Evolutionary conservation across 2,329 filamentous ascomycete species (phyloP), one percentile per base, ranked within the genome.

Genomic region (Fusarium burgessii): DNA sequence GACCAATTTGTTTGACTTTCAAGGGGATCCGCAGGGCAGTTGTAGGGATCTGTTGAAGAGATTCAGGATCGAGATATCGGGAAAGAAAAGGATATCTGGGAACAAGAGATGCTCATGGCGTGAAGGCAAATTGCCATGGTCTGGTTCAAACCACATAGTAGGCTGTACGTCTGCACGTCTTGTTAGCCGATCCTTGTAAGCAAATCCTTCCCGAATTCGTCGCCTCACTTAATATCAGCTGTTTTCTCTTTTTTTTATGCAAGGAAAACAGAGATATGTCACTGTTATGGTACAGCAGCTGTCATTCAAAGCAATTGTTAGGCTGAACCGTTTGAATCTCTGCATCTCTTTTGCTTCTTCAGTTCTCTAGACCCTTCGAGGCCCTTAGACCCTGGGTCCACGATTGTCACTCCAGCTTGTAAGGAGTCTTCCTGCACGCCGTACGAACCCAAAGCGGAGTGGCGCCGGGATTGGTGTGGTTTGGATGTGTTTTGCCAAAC

Each of bases 11-110:
- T 29, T 49, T 51, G 33, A 66, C 27, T 15, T 58, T 73, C 55
- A 72, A 66, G 66, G 70, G 70, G 55, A 61, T 70, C 70, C 66
- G 35, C 23, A 52, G 57, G 54, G 58, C 57, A 58, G 50, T 25
- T 27, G 17, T 25, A 17, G 51, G 66, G 46, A 15, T 40, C 40
- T 35, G 32, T 36, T 56, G 20, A 27, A 12, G 11, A 43, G 11
- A 35, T 55, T 18, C n/a, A 23, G 40, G 46, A 51, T 50, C 55
- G n/a, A 35, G 41, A 56, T 33, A 49, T 51, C 12, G 29, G n/a
- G 35, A 58, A 38, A 45, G 14, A 43, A 49, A 32, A 63, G 29
- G 17, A 14, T 12, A 67, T 47, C 18, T 18, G 45, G 50, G 38
- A 51, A 45, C 42, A 23, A 52, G 41, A 13, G 20, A 43, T 42